Evolutionary conservation across 805 yeast genomes (phyloP).

Genomic region (Candida cerambycidarum): DNA sequence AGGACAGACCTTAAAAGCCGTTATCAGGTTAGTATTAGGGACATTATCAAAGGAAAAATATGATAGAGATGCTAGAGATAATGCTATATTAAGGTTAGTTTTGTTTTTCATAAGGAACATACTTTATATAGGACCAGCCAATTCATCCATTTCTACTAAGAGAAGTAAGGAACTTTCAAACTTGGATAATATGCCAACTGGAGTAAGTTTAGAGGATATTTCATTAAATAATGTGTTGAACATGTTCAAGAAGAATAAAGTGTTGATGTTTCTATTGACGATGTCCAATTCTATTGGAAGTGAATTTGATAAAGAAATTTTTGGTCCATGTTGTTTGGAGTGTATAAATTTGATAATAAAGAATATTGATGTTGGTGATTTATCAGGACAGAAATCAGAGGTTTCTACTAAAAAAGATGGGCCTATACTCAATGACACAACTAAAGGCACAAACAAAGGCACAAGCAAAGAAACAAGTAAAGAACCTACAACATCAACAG

Average conservation of each 20-base stretch:
- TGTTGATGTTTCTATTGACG: constrained; percentile 69
- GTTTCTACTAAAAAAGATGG: too few relatives aligned
- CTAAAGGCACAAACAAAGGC: background rate
- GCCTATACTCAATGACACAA: too few relatives aligned
- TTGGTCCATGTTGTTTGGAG: constrained; percentile 68
- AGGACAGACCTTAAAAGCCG: constrained; percentile 67
- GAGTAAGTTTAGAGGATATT: constrained; percentile 64
- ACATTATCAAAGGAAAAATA: constrained; percentile 49
- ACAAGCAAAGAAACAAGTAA: background rate
- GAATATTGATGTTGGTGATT: constrained; percentile 47
- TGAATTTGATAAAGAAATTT: constrained; percentile 60
- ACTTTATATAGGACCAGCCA: constrained; percentile 73
- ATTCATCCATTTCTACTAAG: constrained; percentile 47
- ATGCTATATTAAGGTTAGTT: constrained; percentile 68
- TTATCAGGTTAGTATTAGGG: constrained; percentile 66
- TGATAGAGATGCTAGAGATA: constrained; percentile 69
- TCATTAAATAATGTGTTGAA: constrained; percentile 56
- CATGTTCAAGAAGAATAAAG: constrained; percentile 68
- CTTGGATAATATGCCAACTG: constrained; percentile 51
- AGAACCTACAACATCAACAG: constrained; percentile 13
- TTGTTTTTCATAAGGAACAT: constrained; percentile 75
- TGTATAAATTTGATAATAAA: constrained; percentile 61
- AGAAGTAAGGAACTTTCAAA: constrained; percentile 33
- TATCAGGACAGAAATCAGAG: too few relatives aligned
- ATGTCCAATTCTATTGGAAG: constrained; percentile 62